A percentile compares a stretch with the other conserved stretches of the same genome.
Conservation (phyloP, 2,329 filamentous ascomycete genomes). For the Calonectria fujianensis region DNA sequence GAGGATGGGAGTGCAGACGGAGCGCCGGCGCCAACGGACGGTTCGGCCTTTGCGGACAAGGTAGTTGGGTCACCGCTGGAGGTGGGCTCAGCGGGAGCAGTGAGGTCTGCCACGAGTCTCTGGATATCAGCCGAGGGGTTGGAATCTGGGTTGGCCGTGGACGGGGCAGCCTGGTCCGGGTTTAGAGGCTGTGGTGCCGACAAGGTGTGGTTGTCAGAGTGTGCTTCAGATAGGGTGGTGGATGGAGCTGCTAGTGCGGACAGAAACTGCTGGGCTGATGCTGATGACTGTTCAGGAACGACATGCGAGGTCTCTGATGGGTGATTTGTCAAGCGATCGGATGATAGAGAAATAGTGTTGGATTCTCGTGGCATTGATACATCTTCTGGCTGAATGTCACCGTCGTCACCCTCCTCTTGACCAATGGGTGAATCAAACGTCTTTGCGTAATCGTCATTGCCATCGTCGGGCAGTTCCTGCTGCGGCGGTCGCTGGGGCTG, state of each 20-base stretch:
- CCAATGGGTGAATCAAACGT: slow-evolving; percentile 70
- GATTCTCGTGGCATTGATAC: slow-evolving; percentile 67
- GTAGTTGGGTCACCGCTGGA: slow-evolving; percentile 56
- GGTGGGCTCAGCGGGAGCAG: slow-evolving; percentile 59
- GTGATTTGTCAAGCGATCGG: slow-evolving; percentile 62
- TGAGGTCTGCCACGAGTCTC: slow-evolving; percentile 65
- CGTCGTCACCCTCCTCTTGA: slow-evolving; percentile 60
- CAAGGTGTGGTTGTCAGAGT: slow-evolving; percentile 48
- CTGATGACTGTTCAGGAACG: slow-evolving; percentile 57
- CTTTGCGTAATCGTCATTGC: slow-evolving; percentile 71
- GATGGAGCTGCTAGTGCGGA: slow-evolving; percentile 52
- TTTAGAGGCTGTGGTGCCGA: slow-evolving; percentile 51
- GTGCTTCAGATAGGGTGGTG: slow-evolving; percentile 56
- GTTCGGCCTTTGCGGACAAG: slow-evolving; percentile 52
- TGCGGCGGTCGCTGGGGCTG: slow-evolving; percentile 55
- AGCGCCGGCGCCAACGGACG: slow-evolving; percentile 55
- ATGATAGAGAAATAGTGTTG: slow-evolving; percentile 64
- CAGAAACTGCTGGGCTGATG: slow-evolving; percentile 53
- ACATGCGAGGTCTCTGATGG: slow-evolving; percentile 57
- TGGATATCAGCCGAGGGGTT: slow-evolving; percentile 62
- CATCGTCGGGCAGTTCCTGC: slow-evolving; percentile 56
- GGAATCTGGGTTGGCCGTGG: slow-evolving; percentile 55
- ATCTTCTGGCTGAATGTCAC: slow-evolving; percentile 62
- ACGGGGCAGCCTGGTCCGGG: slow-evolving; percentile 51
- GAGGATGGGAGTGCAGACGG: slow-evolving; percentile 60